Evolutionary conservation across 768 basidiomycete genomes (phyloP).

Genomic region (Pisolithus orientalis): DNA sequence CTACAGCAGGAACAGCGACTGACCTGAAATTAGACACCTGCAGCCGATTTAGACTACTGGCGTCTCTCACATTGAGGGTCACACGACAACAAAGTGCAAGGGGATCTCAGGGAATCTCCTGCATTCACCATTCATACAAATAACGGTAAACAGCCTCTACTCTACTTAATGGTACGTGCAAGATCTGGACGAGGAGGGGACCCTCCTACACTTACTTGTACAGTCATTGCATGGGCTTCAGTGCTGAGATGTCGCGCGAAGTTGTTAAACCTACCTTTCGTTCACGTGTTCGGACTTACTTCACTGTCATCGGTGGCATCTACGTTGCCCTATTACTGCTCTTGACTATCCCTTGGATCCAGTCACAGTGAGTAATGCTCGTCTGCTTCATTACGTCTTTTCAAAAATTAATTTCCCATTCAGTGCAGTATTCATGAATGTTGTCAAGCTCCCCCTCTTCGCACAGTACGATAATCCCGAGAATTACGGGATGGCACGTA

Average conservation of each 20-base stretch:
- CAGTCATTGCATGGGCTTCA: not conserved
- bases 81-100: not conserved
- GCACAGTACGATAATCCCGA: constrained; percentile 66
- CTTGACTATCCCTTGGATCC: constrained; percentile 57
- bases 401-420: constrained; percentile 13
- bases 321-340: constrained; percentile 50
- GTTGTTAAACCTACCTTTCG: not conserved
- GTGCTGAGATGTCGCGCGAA: not conserved
- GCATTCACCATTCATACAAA: not conserved
- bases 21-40: not conserved
- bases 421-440: constrained; percentile 59
- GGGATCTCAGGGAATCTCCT: not conserved
- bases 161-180: not conserved
- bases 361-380: constrained; percentile 51
- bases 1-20: not conserved
- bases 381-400: constrained; percentile 7
- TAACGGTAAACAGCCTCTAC: not conserved
- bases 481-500: constrained; percentile 77
- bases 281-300: not conserved
- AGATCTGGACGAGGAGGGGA: not conserved
- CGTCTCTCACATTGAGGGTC: not conserved
- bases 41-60: not conserved
- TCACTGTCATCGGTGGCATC: constrained; percentile 40
- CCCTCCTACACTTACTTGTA: not conserved
- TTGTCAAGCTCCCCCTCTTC: constrained; percentile 53